Evolutionary conservation across 768 basidiomycete species (phyloP).

Genomic region (Daedaleopsis nitida): DNA sequence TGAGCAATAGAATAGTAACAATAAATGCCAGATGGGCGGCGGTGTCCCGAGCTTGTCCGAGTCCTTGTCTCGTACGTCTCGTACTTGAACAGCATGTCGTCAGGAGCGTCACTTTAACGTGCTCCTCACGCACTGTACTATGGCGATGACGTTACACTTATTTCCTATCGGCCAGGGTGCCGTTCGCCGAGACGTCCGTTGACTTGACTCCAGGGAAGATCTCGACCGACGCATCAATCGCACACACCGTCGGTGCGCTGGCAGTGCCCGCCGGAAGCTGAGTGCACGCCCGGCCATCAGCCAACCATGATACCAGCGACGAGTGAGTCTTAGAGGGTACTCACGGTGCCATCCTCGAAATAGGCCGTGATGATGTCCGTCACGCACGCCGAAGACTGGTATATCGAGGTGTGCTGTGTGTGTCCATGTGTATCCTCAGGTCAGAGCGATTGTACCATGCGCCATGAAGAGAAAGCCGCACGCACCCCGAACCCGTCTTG

Average conservation of each 20-base stretch:
- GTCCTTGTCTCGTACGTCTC: too few relatives aligned
- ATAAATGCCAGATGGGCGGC: too few relatives aligned
- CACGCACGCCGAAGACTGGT: slow-evolving; percentile 9
- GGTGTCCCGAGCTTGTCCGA: too few relatives aligned
- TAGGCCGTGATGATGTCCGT: slow-evolving; percentile 8
- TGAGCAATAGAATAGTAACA: too few relatives aligned
- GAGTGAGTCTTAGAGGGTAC: background rate
- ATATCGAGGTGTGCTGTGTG: slow-evolving; percentile 13
- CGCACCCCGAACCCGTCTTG: slow-evolving; percentile 18
- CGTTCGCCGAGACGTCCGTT: background rate
- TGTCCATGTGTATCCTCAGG: too few relatives aligned
- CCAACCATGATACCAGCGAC: background rate
- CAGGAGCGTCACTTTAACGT: too few relatives aligned
- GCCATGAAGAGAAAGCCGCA: too few relatives aligned
- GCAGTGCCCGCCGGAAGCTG: slow-evolving; percentile 6
- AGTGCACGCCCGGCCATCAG: background rate
- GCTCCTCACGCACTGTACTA: too few relatives aligned
- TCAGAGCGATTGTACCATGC: too few relatives aligned
- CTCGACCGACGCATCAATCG: slow-evolving; percentile 12
- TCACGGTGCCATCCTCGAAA: slow-evolving; percentile 10
- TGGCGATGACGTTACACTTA: too few relatives aligned
- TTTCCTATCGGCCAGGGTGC: background rate
- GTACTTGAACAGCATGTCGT: too few relatives aligned
- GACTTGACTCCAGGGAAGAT: slow-evolving; percentile 12
- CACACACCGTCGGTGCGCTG: slow-evolving; percentile 7